Percentiles rank a stretch among this genome's conserved stretches.
Evolutionary conservation across 768 basidiomycete species (phyloP).

Genomic region (Amanita exitialis): DNA sequence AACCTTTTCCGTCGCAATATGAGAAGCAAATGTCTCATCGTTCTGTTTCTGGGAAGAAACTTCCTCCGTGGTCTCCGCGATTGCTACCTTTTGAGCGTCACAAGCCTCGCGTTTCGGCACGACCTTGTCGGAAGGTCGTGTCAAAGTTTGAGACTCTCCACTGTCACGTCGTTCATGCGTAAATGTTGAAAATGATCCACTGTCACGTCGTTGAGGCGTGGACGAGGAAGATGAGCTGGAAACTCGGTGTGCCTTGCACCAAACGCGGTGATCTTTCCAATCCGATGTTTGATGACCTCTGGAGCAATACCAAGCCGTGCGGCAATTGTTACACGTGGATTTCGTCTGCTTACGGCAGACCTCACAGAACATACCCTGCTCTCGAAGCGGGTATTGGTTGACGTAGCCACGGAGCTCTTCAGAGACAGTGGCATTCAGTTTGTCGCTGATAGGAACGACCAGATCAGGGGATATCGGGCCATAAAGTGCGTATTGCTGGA

Average conservation of each 20-base stretch:
- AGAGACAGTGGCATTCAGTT: not conserved
- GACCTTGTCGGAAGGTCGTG: not conserved
- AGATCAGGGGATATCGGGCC: not conserved
- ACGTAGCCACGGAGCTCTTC: slow-evolving; percentile 3
- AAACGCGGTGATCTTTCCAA: slow-evolving; percentile 3
- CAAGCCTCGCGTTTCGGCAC: not conserved
- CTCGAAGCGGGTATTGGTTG: slow-evolving; percentile 5
- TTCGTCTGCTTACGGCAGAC: slow-evolving; percentile 2
- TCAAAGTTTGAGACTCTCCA: not conserved
- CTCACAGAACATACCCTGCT: slow-evolving; percentile 6
- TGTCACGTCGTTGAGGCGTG: not conserved
- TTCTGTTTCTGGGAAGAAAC: not conserved
- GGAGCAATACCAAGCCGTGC: slow-evolving; percentile 6
- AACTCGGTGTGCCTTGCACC: slow-evolving; percentile 3
- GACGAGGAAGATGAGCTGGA: not conserved
- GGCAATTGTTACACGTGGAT: slow-evolving; percentile 4
- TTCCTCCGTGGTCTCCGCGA: not conserved
- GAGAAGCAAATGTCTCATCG: not conserved
- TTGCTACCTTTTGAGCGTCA: not conserved
- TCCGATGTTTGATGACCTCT: slow-evolving; percentile 4
- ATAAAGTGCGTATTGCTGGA: slow-evolving; percentile 5
- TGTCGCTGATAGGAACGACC: not conserved
- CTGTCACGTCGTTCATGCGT: not conserved
- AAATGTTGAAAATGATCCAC: not conserved
- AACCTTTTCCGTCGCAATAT: not conserved